Percentiles rank a stretch among this genome's conserved stretches.
Conservation (phyloP, 495 filamentous ascomycete species). For the Lasiosphaeris hirsuta region DNA sequence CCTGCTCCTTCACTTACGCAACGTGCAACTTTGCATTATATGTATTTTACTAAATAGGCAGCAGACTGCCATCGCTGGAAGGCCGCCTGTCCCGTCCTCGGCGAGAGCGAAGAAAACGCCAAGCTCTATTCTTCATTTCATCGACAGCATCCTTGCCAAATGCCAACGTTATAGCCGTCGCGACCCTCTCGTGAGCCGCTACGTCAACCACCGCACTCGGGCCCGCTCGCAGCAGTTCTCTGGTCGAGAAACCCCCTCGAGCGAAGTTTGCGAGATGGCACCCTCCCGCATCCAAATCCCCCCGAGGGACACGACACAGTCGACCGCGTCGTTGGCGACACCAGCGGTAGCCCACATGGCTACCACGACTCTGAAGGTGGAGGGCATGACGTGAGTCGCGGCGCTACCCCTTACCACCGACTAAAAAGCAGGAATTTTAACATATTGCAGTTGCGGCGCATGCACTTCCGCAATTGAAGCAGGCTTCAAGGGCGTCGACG, state of each 20-base stretch:
- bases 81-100: slow-evolving; percentile 17
- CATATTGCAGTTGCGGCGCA: slow-evolving; percentile 56
- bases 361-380: slow-evolving; percentile 85
- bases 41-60: not conserved
- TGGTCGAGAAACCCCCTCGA: not conserved
- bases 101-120: not conserved
- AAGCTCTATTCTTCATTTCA: not conserved
- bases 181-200: not conserved
- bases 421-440: slow-evolving; percentile 4
- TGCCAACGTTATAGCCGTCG: slow-evolving; percentile 5
- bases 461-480: slow-evolving; percentile 84
- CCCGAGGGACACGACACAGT: slow-evolving; percentile 26
- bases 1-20: too few relatives aligned
- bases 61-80: slow-evolving; percentile 22
- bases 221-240: not conserved
- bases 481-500: slow-evolving; percentile 76
- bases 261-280: slow-evolving; percentile 39
- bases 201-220: slow-evolving; percentile 2
- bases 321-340: slow-evolving; percentile 23
- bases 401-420: not conserved
- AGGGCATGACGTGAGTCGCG: slow-evolving; percentile 74
- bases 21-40: not conserved
- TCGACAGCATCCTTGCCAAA: not conserved
- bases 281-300: slow-evolving; percentile 45
- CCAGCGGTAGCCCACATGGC: slow-evolving; percentile 61